Percentiles rank a stretch among this genome's conserved stretches.
These are phyloP conservation scores for Mycena epipterygia DNA, from an alignment of 768 basidiomycete genomes.

Conservation along the genomic window DNA sequence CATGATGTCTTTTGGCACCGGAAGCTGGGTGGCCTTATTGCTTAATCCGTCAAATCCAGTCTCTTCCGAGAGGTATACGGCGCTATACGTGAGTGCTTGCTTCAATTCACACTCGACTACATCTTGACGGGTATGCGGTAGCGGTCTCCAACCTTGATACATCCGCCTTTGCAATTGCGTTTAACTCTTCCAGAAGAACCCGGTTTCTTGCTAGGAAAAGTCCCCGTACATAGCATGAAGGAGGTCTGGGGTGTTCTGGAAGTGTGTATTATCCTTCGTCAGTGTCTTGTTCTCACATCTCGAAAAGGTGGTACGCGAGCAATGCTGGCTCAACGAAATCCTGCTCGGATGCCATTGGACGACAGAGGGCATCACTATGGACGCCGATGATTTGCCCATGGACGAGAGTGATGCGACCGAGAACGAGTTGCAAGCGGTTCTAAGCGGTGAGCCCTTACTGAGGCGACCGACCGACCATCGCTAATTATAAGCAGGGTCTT, in stretches of 20 bases:
- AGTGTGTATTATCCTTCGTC: conserved; percentile 50
- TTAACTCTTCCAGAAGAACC: conserved; percentile 80
- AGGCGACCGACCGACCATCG: not conserved
- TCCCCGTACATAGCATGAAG: conserved; percentile 79
- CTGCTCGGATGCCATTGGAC: conserved; percentile 73
- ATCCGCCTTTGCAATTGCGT: conserved; percentile 79
- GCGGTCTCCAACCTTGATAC: conserved; percentile 74
- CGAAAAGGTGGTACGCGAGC: conserved; percentile 79
- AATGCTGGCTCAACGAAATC: conserved; percentile 88
- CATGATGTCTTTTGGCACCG: conserved; percentile 61
- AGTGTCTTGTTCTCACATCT: not conserved
- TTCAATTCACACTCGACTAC: not conserved
- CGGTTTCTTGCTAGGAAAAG: conserved; percentile 78
- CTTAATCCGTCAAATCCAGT: conserved; percentile 63
- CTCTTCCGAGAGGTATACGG: conserved; percentile 75
- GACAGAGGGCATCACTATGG: conserved; percentile 59
- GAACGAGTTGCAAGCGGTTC: conserved; percentile 73
- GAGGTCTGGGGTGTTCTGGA: conserved; percentile 85
- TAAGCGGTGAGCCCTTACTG: conserved; percentile 62
- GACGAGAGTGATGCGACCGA: conserved; percentile 58
- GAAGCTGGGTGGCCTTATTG: conserved; percentile 77
- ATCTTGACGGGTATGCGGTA: conserved; percentile 44
- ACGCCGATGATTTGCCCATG: conserved; percentile 40
- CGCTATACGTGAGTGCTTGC: conserved; percentile 70
- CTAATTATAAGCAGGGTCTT: conserved; percentile 56